phyloP scores from a whole-genome alignment of 75 land plant species.

The Cupressus sempervirens region DNA sequence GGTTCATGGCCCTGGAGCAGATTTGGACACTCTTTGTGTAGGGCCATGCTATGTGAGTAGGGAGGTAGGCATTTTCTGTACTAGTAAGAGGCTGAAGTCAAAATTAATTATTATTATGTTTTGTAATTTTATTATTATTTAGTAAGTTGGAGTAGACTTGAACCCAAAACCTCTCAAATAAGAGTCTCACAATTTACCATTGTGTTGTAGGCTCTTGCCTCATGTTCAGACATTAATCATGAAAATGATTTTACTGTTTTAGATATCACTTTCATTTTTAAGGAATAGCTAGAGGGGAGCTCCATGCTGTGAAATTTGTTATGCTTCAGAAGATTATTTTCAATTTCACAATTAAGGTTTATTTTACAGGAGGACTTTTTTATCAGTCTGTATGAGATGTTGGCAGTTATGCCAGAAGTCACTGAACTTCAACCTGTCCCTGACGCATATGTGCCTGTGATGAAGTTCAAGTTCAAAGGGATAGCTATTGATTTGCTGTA shows the following conservation, averaged over 20 bases:
- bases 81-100: no score
- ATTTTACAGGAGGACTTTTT: conserved; percentile 41
- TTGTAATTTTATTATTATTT: no score
- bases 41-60: conserved; percentile 85
- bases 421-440: conserved; percentile 52
- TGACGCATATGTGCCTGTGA: conserved; percentile 52
- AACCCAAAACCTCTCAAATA: no score
- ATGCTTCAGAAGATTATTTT: background rate
- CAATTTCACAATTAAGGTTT: background rate
- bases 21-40: conserved; percentile 90
- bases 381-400: conserved; percentile 27
- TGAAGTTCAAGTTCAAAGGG: conserved; percentile 50
- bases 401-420: conserved; percentile 31
- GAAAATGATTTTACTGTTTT: background rate
- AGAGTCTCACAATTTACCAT: no score
- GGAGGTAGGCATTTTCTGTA: conserved; percentile 57
- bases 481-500: conserved; percentile 49
- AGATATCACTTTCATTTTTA: background rate
- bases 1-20: conserved; percentile 96
- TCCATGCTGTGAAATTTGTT: background rate
- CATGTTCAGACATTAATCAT: background rate
- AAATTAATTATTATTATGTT: no score
- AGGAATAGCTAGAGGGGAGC: background rate
- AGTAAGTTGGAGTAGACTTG: no score
- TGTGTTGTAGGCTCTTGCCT: no score